These are phyloP conservation scores for Hortiboletus rubellus DNA, from an alignment of 1,284 basidiomycete species.

Conservation along the genomic window DNA sequence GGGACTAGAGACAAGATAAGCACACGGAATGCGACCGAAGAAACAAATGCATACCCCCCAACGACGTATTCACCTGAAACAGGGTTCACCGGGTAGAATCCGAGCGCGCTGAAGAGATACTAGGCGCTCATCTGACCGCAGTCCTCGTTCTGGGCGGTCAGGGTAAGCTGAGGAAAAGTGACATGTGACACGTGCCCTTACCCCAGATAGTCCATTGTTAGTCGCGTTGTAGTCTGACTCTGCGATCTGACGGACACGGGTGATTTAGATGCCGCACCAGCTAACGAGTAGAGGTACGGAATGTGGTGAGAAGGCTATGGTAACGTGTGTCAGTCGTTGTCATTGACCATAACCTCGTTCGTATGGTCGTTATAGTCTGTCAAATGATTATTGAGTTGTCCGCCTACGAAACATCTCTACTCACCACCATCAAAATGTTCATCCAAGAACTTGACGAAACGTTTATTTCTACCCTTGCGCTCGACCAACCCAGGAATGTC, in stretches of 20 bases:
- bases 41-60: conserved; percentile 52
- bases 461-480: conserved; percentile 61
- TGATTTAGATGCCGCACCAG: conserved; percentile 66
- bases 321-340: conserved; percentile 4
- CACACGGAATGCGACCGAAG: too few species aligned
- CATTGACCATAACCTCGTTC: conserved; percentile 58
- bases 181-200: conserved; percentile 31
- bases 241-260: conserved; percentile 70
- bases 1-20: conserved; percentile 21
- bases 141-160: conserved; percentile 68
- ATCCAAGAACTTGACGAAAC: conserved; percentile 70
- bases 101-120: conserved; percentile 81
- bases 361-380: conserved; percentile 79
- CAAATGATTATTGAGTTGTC: neutral
- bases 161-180: neutral
- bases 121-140: conserved; percentile 89
- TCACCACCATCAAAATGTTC: conserved; percentile 70
- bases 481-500: conserved; percentile 65
- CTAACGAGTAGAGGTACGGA: conserved; percentile 77
- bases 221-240: conserved; percentile 65
- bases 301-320: conserved; percentile 76
- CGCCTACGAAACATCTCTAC: conserved; percentile 6
- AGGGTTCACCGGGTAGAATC: conserved; percentile 86
- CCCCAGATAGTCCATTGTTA: conserved; percentile 67
- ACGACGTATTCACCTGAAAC: conserved; percentile 73